A percentile compares a stretch with the other conserved stretches of the same genome.
Conservation (phyloP, 192 early-diverging fungal genomes). For the Globomyces pollinis-pini region DNA sequence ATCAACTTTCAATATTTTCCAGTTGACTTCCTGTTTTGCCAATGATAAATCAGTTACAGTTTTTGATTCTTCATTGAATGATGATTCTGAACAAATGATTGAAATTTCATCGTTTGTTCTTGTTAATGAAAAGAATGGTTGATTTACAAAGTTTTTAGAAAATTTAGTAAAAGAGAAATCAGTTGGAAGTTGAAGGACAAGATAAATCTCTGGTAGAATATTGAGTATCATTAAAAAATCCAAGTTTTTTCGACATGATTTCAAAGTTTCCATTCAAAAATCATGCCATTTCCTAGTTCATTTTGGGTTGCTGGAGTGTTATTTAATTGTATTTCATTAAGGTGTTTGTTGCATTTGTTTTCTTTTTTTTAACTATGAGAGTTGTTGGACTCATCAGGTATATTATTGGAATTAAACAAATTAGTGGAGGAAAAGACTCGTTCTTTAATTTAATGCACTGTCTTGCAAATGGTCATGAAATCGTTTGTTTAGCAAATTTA, state of each 20-base stretch:
- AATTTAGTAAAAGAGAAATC: too few species aligned
- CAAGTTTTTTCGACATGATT: too few species aligned
- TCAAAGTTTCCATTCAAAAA: too few species aligned
- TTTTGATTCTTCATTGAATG: too few species aligned
- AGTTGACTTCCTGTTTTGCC: slow-evolving; percentile 17
- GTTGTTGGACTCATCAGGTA: background rate
- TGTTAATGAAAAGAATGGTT: background rate
- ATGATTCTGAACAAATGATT: too few species aligned
- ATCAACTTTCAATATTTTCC: slow-evolving; percentile 42
- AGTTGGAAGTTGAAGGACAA: too few species aligned
- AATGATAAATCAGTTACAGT: background rate
- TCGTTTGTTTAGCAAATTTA: slow-evolving; percentile 89
- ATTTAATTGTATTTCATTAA: background rate
- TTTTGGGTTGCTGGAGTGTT: too few species aligned
- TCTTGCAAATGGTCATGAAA: slow-evolving; percentile 83
- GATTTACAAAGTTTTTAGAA: too few species aligned
- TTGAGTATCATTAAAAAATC: too few species aligned
- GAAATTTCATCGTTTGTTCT: slow-evolving; percentile 1
- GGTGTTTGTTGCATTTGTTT: background rate
- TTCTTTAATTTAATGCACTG: slow-evolving; percentile 94
- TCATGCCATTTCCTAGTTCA: too few species aligned
- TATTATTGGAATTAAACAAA: too few species aligned
- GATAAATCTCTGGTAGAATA: too few species aligned
- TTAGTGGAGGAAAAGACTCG: slow-evolving; percentile 87
- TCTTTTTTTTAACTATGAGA: background rate